Evolutionary conservation across 1,284 basidiomycete genomes (phyloP), one percentile per base, ranked within the genome.

Genomic region (Boletellus deceptivus): DNA sequence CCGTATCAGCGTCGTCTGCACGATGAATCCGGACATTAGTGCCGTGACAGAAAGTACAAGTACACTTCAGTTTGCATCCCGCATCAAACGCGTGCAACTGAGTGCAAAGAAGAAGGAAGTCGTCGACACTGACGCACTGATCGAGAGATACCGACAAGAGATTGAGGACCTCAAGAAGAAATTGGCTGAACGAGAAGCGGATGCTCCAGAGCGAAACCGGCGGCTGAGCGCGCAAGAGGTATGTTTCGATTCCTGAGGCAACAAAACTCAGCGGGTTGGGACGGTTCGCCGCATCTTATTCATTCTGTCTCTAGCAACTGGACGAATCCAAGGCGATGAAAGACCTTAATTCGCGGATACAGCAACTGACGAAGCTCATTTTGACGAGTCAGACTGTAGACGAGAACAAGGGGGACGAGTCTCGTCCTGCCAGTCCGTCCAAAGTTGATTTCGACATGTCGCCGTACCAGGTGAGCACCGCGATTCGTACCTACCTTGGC

Each of bases 1-100:
- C 16, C 84, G 93, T 17, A 95, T 99, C 46, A 94, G 92, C 34
- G 96, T 99, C 25, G 90, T 98, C 52, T 98, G 94, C 65, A 98
- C 96, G 0, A 83, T 98, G 65, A 96, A 95, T 62, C 92, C 93
- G 0, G 89, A 91, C 59, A 62, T 73, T 13, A 70, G 70, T 44
- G 86, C 90, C n/a, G 74, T 93, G 6, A 76, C 83, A 3, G 93
- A 96, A 72, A 87, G 83, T 3, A 84, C 84, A 43, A 92, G 86
- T 54, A 97, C 93, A 0, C 73, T 96, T 16, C 79, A 86, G 43
- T 98, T 99, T 67, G 96, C 96, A 0, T 86, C 86, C 59, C 75
- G 92, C 33, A 88, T 94, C 65, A 94, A 94, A 75, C 86, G 82
- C 59, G 89, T 91, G 42, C 80, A 84, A 62, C 75, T 98, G 33